phyloP scores from a whole-genome alignment of 805 yeast species.

The Pichia cephalocereana region DNA sequence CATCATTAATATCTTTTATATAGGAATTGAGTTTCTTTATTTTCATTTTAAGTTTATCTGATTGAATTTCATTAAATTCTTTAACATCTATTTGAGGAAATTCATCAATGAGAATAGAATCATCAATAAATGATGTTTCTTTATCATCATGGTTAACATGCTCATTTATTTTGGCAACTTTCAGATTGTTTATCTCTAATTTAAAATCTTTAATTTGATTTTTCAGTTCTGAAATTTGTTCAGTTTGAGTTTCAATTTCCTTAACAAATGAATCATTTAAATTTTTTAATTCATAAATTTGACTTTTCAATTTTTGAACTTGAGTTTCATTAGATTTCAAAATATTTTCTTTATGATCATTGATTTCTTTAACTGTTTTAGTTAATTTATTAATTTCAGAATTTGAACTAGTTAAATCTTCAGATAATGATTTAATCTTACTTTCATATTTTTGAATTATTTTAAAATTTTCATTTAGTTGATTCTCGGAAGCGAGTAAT shows the following conservation, averaged over 20 bases:
- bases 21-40: too few relatives aligned
- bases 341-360: not conserved
- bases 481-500: slow-evolving; percentile 24
- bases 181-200: not conserved
- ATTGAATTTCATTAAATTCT: too few relatives aligned
- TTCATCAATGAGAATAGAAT: not conserved
- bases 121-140: not conserved
- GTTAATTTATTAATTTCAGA: not conserved
- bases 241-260: not conserved
- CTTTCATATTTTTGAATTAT: slow-evolving; percentile 29
- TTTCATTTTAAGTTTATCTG: too few relatives aligned
- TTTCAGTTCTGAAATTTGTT: not conserved
- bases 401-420: slow-evolving; percentile 2
- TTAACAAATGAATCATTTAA: not conserved
- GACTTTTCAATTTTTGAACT: not conserved
- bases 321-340: not conserved
- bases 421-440: slow-evolving; percentile 39
- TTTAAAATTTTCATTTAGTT: slow-evolving; percentile 28
- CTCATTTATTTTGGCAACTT: not conserved
- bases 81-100: not conserved
- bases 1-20: too few relatives aligned
- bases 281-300: not conserved
- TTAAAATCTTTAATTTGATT: not conserved
- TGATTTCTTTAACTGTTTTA: not conserved
- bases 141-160: not conserved